Base-by-base conservation (phyloP, 1,139 yeast species). In the Yamadazyma buinensis region DNA sequence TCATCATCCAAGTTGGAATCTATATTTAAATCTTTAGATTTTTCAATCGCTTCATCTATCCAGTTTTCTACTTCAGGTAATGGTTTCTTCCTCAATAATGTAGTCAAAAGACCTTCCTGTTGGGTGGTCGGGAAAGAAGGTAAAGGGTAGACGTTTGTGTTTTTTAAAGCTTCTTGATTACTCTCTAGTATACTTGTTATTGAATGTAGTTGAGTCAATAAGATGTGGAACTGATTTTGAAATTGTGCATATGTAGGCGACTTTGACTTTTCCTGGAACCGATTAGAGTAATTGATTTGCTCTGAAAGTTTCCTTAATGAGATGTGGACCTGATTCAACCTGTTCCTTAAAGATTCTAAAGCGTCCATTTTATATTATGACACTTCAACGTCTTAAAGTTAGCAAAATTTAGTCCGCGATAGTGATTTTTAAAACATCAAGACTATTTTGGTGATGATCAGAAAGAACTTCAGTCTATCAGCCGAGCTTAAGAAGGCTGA, bases 41-140 rank as follows among this genome's bases (percentile, higher is more conserved):
- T 51, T 9, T 63, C 67, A 17, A 64, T 59, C 2, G 92, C 88
- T 14, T 67, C 66, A 13, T 71, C 70, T 12, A 87, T 75, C 97
- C 97, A 88, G 30, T 79, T 85, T 37, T 81, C 87, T 1, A 90
- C 95, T 47, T 88, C 97, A 0, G 97, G 97, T 11, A 85, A 64
- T 32, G 84, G 81, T 54, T 90, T 90, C 55, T 88, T 92, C 38
- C 97, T 71, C 41, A 92, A 61, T 42, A 92, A 64, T 0, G 97
- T 87, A 1, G 95, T 84, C 36, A 90, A 64, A 32, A 90, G 65
- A 2, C 86, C 86, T 51, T 84, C 90, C 42, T 86, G 92, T 28
- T 85, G 84, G 1, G 86, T 74, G 0, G 95, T 77, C 3, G 97
- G 97, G 53, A 90, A 92, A 19, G 72, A 72, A 0, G 92, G 84